These are phyloP conservation scores for Pseudopithomyces chartarum DNA, from an alignment of 2,329 filamentous ascomycete genomes.

Conservation along the genomic window DNA sequence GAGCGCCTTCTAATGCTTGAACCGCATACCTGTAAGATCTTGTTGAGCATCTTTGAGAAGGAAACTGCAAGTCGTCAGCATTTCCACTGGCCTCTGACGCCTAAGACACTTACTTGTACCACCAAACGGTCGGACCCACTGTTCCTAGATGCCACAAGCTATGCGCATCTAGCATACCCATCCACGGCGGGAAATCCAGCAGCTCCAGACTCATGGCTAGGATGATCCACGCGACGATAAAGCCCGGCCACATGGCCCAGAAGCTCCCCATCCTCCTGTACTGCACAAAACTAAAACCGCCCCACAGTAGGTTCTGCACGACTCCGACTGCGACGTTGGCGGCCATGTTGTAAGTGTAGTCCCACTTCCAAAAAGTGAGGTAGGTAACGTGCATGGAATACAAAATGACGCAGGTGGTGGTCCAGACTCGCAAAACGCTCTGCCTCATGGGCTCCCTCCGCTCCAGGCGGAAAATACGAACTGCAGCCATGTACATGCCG, in stretches of 20 bases:
- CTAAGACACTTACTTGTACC: slow-evolving; percentile 85
- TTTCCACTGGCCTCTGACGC: slow-evolving; percentile 9
- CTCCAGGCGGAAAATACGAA: slow-evolving; percentile 85
- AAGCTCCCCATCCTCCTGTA: slow-evolving; percentile 72
- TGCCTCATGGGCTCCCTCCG: slow-evolving; percentile 54
- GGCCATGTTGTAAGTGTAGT: slow-evolving; percentile 98
- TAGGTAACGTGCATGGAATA: slow-evolving; percentile 82
- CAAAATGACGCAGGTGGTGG: slow-evolving; percentile 68
- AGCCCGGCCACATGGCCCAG: slow-evolving; percentile 88
- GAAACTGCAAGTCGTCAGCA: slow-evolving; percentile 63
- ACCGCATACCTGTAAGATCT: slow-evolving; percentile 73
- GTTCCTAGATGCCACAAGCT: slow-evolving; percentile 95
- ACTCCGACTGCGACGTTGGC: slow-evolving; percentile 86
- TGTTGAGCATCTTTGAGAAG: slow-evolving; percentile 83
- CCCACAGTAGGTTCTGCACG: slow-evolving; percentile 84
- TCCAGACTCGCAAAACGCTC: slow-evolving; percentile 74
- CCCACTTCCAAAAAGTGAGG: slow-evolving; percentile 83
- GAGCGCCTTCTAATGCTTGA: slow-evolving; percentile 64
- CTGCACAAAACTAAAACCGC: slow-evolving; percentile 75
- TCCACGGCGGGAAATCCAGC: slow-evolving; percentile 87
- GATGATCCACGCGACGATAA: slow-evolving; percentile 91
- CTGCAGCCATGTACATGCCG: slow-evolving; percentile 81
- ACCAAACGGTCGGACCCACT: slow-evolving; percentile 83
- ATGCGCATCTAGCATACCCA: slow-evolving; percentile 87
- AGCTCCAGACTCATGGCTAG: slow-evolving; percentile 95